phyloP scores from a whole-genome alignment of 78 protist species.

The Dictyostelium citrinum region DNA sequence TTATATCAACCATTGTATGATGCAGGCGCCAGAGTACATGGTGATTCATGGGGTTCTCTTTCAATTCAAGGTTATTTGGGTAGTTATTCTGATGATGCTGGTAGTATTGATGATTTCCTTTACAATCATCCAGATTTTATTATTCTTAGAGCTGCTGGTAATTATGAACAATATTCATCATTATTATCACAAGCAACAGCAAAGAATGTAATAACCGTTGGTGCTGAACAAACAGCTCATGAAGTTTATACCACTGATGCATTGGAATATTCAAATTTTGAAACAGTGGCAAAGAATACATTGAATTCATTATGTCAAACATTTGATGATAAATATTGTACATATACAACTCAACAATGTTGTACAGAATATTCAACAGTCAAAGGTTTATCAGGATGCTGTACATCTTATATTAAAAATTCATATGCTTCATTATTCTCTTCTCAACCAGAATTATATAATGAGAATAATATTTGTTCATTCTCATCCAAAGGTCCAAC shows the following conservation, averaged over 20 bases:
- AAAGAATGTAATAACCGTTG: constrained; percentile 26
- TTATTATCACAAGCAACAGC: constrained; percentile 54
- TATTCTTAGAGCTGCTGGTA: constrained; percentile 71
- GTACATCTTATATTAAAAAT: background rate
- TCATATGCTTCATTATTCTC: background rate
- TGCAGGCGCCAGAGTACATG: constrained; percentile 70
- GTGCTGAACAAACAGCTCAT: constrained; percentile 4
- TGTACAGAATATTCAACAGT: background rate
- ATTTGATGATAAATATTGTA: background rate
- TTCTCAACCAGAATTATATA: background rate
- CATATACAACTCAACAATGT: background rate
- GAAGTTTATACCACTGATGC: background rate
- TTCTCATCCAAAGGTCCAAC: constrained; percentile 85
- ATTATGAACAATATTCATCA: constrained; percentile 7
- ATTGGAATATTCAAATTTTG: background rate
- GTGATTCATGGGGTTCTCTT: constrained; percentile 69
- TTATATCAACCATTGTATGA: constrained; percentile 38
- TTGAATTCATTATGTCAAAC: background rate
- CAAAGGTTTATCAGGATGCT: background rate
- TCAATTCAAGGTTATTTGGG: constrained; percentile 10
- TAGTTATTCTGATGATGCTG: background rate
- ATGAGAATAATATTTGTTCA: constrained; percentile 18
- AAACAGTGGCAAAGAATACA: background rate
- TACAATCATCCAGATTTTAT: constrained; percentile 25
- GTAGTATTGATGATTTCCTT: constrained; percentile 25